A percentile compares a stretch with the other conserved stretches of the same genome.
Conservation (phyloP, 2,329 filamentous ascomycete genomes). For the Pseudocercospora macadamiae region DNA sequence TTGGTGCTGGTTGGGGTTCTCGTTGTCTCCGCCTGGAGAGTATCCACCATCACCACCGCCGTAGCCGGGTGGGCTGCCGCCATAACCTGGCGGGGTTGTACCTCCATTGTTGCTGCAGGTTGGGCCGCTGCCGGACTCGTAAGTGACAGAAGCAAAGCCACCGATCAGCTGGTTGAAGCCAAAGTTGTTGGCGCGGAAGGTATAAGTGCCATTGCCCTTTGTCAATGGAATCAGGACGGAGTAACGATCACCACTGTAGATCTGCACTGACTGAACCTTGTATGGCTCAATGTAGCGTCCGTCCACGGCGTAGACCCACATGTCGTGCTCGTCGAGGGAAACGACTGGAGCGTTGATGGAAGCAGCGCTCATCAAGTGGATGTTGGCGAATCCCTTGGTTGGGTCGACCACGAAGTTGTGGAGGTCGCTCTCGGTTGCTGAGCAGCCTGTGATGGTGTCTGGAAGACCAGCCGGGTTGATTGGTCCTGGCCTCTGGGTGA, state of each 20-base stretch:
- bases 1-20: slow-evolving; percentile 4
- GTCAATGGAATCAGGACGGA: slow-evolving; percentile 55
- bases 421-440: slow-evolving; percentile 11
- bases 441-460: slow-evolving; percentile 16
- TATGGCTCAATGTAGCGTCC: slow-evolving; percentile 55
- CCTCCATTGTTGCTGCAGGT: neutral
- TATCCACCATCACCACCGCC: neutral
- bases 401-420: slow-evolving; percentile 22
- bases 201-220: slow-evolving; percentile 45
- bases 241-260: slow-evolving; percentile 59
- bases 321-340: slow-evolving; percentile 23
- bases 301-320: slow-evolving; percentile 27
- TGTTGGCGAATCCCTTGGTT: slow-evolving; percentile 17
- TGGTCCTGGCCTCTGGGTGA: slow-evolving; percentile 12
- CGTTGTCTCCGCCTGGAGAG: neutral
- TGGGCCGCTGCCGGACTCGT: slow-evolving; percentile 7
- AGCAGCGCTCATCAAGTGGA: slow-evolving; percentile 20
- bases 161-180: slow-evolving; percentile 20
- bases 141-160: slow-evolving; percentile 21
- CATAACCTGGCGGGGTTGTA: neutral
- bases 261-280: slow-evolving; percentile 50
- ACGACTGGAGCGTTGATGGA: slow-evolving; percentile 19
- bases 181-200: slow-evolving; percentile 20
- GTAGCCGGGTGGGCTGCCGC: neutral
- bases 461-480: slow-evolving; percentile 19